These are phyloP conservation scores for Roridomyces roridus DNA, from an alignment of 768 basidiomycete genomes.

Conservation along the genomic window DNA sequence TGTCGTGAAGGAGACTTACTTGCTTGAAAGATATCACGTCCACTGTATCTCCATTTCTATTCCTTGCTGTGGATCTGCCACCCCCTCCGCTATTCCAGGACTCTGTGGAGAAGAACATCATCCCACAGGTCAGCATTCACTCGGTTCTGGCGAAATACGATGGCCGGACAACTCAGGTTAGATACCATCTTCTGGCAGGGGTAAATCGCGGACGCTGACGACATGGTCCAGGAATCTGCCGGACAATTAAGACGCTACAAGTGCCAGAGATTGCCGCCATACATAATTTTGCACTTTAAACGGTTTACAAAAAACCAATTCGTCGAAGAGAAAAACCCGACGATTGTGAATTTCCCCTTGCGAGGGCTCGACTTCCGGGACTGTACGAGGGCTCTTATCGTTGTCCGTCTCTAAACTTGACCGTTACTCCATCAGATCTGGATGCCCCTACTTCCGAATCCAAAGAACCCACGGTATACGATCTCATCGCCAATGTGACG, in stretches of 20 bases:
- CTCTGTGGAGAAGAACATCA: conserved; percentile 95
- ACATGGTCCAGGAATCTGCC: conserved; percentile 68
- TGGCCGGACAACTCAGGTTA: conserved; percentile 86
- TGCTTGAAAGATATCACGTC: conserved; percentile 78
- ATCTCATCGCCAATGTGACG: conserved; percentile 94
- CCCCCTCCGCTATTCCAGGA: conserved; percentile 99
- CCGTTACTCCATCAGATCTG: conserved; percentile 62
- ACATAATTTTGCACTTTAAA: conserved; percentile 94
- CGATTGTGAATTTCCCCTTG: conserved; percentile 96
- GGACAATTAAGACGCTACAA: conserved; percentile 90
- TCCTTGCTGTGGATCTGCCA: conserved; percentile 94
- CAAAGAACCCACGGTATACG: conserved; percentile 77
- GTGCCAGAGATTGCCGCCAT: conserved; percentile 86
- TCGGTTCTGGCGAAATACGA: conserved; percentile 94
- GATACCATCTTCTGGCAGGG: conserved; percentile 31
- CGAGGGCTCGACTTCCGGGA: conserved; percentile 91
- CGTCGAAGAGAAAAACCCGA: conserved; percentile 98
- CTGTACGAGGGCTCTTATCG: conserved; percentile 62
- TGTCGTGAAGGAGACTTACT: conserved; percentile 14
- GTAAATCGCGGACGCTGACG: conserved; percentile 7
- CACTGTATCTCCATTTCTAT: conserved; percentile 88
- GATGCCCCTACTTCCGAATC: conserved; percentile 66
- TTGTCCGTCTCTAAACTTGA: conserved; percentile 28
- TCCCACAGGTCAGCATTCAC: conserved; percentile 94
- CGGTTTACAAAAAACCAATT: conserved; percentile 96